Percentiles rank a stretch among this genome's conserved stretches.
phyloP scores from a whole-genome alignment of 768 basidiomycete species.

The Auricularia auricula-judae region DNA sequence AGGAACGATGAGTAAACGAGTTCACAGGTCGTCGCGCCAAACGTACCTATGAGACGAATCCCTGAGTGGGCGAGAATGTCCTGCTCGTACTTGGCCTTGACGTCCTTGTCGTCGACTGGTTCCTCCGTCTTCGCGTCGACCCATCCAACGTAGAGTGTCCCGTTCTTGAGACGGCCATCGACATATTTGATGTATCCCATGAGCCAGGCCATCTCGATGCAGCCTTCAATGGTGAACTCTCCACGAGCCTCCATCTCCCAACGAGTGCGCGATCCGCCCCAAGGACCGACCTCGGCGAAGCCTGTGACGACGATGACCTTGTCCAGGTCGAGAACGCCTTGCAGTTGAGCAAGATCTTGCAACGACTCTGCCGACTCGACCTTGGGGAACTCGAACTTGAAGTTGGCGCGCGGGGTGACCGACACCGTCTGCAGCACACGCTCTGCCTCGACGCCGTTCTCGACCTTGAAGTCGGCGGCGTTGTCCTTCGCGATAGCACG shows the following conservation, averaged over 20 bases:
- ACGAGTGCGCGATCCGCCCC: constrained; percentile 94
- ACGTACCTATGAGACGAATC: constrained; percentile 84
- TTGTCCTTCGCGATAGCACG: constrained; percentile 91
- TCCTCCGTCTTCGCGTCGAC: constrained; percentile 89
- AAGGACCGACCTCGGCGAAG: constrained; percentile 94
- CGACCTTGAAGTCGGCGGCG: constrained; percentile 86
- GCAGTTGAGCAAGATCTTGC: constrained; percentile 64
- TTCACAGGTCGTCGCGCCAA: background rate
- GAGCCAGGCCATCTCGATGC: constrained; percentile 99
- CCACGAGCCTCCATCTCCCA: constrained; percentile 99
- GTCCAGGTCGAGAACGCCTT: constrained; percentile 86
- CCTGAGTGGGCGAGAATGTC: constrained; percentile 87
- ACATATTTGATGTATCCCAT: constrained; percentile 99
- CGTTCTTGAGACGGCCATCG: constrained; percentile 90
- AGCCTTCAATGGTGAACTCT: constrained; percentile 95
- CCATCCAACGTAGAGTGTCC: constrained; percentile 93
- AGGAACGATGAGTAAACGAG: constrained; percentile 5
- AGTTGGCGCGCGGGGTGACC: constrained; percentile 94
- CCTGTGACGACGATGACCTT: constrained; percentile 95
- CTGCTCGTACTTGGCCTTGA: constrained; percentile 87
- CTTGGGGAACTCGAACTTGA: constrained; percentile 87
- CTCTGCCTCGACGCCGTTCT: constrained; percentile 86
- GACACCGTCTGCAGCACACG: constrained; percentile 85
- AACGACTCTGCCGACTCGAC: constrained; percentile 67
- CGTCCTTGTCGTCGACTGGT: constrained; percentile 96